Percentiles rank a stretch among this genome's conserved stretches.
Conservation (phyloP, 352 stramenopile species). For the Globisporangium recalcitrans region DNA sequence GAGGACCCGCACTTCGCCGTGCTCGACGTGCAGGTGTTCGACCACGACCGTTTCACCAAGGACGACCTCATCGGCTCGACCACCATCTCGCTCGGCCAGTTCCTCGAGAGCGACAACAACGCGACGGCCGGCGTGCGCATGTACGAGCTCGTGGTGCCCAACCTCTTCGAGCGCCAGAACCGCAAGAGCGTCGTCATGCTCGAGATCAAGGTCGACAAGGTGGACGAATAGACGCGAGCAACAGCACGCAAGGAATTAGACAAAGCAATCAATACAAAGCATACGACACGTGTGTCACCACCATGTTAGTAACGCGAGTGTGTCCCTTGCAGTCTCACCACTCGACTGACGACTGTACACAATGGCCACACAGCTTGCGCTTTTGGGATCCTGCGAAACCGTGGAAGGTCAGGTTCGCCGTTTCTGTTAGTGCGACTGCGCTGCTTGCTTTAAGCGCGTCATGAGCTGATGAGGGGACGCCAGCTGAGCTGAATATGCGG, state of each 20-base stretch:
- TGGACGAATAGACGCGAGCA: slow-evolving; percentile 22
- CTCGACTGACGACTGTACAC: neutral
- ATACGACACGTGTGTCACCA: neutral
- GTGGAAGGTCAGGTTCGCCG: neutral
- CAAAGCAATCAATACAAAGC: neutral
- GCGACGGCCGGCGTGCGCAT: slow-evolving; percentile 33
- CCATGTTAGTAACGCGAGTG: neutral
- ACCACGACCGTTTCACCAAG: slow-evolving; percentile 70
- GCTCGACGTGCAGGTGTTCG: slow-evolving; percentile 63
- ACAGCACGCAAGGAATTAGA: neutral
- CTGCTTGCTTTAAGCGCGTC: neutral
- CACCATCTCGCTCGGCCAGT: slow-evolving; percentile 42
- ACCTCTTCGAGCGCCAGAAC: slow-evolving; percentile 52
- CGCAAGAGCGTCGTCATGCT: slow-evolving; percentile 69
- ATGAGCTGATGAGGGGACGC: neutral
- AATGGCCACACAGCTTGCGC: neutral
- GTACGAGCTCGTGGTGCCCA: slow-evolving; percentile 54
- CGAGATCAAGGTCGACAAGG: slow-evolving; percentile 63
- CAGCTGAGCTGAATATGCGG: neutral
- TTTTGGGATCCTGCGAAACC: neutral
- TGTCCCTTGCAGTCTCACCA: neutral
- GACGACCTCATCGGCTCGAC: slow-evolving; percentile 76
- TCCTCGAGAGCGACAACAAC: slow-evolving; percentile 29
- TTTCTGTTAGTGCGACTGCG: too few species aligned
- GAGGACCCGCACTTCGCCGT: slow-evolving; percentile 48